Conservation (phyloP, 148 eudicot species). For the Nepenthes mirabilis region DNA sequence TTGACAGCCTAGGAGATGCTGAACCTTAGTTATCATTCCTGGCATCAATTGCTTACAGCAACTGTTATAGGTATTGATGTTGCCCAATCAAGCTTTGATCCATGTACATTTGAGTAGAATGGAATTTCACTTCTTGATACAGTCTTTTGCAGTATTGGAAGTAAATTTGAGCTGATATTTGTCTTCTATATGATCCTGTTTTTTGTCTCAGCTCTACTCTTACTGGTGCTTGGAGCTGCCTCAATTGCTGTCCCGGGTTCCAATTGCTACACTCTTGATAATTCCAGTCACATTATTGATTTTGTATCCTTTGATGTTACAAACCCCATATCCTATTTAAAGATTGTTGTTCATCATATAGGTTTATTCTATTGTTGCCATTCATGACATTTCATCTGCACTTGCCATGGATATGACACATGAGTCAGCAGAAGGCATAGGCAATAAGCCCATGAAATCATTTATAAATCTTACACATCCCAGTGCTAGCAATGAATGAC, state of each 20-base stretch:
- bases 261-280: constrained; percentile 72
- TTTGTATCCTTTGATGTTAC: constrained; percentile 60
- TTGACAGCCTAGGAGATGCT: neutral
- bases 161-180: neutral
- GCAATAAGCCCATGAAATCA: too few relatives aligned
- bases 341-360: neutral
- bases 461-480: too few relatives aligned
- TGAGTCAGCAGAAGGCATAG: too few relatives aligned
- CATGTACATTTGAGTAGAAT: neutral
- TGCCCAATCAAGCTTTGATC: neutral
- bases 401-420: too few relatives aligned
- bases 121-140: too few relatives aligned
- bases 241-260: constrained; percentile 63
- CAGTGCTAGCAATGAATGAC: too few relatives aligned
- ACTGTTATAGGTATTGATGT: neutral
- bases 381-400: too few relatives aligned
- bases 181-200: neutral
- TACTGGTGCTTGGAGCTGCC: constrained; percentile 32
- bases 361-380: neutral
- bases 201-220: constrained; percentile 30
- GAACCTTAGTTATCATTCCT: neutral
- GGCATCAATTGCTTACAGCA: neutral
- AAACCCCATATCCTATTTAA: neutral
- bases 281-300: constrained; percentile 74
- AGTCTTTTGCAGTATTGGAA: neutral